phyloP scores from a whole-genome alignment of 83 land plant species.

The Picea mariana region DNA sequence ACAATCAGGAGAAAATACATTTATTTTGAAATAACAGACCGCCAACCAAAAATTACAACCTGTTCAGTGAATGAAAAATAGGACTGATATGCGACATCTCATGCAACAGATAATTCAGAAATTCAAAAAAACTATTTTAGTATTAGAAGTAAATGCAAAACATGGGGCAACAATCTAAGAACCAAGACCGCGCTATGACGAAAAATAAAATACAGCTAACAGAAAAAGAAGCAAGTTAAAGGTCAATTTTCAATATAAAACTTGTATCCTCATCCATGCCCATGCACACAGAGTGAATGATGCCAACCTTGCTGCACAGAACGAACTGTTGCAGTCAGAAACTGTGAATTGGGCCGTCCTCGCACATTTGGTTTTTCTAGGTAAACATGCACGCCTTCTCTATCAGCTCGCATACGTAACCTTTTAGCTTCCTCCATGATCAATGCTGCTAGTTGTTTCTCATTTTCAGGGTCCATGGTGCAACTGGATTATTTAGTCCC shows the following conservation, averaged over 20 bases:
- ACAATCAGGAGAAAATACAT: neutral
- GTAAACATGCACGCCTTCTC: slow-evolving; percentile 73
- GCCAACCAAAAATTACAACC: too few species aligned
- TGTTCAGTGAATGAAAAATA: neutral
- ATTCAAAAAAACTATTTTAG: neutral
- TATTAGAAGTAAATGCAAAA: neutral
- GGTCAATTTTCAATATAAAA: slow-evolving; percentile 3
- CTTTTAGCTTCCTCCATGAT: slow-evolving; percentile 76
- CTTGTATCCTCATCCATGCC: neutral
- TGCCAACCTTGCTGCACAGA: slow-evolving; percentile 67
- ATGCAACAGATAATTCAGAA: neutral
- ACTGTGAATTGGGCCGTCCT: slow-evolving; percentile 71
- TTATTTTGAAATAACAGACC: neutral
- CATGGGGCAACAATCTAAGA: neutral
- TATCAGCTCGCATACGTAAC: slow-evolving; percentile 63
- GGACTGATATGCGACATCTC: neutral
- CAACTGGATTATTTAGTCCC: neutral
- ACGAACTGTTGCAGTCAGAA: slow-evolving; percentile 74
- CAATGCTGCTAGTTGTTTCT: slow-evolving; percentile 66
- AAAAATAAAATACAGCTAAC: neutral
- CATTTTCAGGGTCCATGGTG: slow-evolving; percentile 75
- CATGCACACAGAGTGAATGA: neutral
- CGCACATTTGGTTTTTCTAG: slow-evolving; percentile 52
- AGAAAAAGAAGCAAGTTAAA: neutral
- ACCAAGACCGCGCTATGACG: neutral